Percentiles rank a stretch among this genome's conserved stretches.
These are phyloP conservation scores for Xylaria castorea DNA, from an alignment of 495 filamentous ascomycete species.

Conservation along the genomic window DNA sequence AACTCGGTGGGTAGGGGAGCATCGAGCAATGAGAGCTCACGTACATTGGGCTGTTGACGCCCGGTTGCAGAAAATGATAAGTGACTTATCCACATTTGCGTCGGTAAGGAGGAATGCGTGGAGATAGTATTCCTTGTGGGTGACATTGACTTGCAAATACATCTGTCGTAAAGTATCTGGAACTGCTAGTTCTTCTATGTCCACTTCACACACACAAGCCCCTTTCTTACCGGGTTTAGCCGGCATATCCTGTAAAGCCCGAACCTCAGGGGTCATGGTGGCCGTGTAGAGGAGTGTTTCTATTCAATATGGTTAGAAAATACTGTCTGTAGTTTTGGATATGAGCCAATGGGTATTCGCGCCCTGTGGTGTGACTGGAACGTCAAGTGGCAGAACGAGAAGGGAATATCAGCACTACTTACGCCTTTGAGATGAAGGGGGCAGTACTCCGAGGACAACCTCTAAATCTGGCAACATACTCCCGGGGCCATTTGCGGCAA, in stretches of 20 bases:
- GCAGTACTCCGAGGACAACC: slow-evolving; percentile 80
- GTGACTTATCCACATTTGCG: slow-evolving; percentile 71
- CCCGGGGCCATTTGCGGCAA: slow-evolving; percentile 71
- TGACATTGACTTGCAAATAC: slow-evolving; percentile 85
- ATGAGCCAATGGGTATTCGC: background rate
- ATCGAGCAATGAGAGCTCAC: slow-evolving; percentile 25
- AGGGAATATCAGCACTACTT: slow-evolving; percentile 56
- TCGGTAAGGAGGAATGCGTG: slow-evolving; percentile 87
- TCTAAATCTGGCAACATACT: slow-evolving; percentile 95
- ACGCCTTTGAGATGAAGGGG: slow-evolving; percentile 69
- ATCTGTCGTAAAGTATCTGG: slow-evolving; percentile 82
- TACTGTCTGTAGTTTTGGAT: background rate
- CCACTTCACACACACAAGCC: slow-evolving; percentile 88
- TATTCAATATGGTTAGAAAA: slow-evolving; percentile 12
- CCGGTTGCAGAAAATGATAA: slow-evolving; percentile 95
- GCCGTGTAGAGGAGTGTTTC: slow-evolving; percentile 86
- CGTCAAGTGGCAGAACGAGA: background rate
- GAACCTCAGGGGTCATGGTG: slow-evolving; percentile 92
- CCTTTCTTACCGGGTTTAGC: slow-evolving; percentile 69
- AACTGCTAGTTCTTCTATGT: slow-evolving; percentile 74
- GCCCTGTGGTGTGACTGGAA: background rate
- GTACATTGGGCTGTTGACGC: slow-evolving; percentile 79
- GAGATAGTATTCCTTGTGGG: slow-evolving; percentile 90
- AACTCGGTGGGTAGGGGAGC: background rate
- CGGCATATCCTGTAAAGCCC: slow-evolving; percentile 77